Percentiles rank a stretch among this genome's conserved stretches.
Conservation (phyloP, 1,284 basidiomycete species). For the Fistulinella cinereoalba region DNA sequence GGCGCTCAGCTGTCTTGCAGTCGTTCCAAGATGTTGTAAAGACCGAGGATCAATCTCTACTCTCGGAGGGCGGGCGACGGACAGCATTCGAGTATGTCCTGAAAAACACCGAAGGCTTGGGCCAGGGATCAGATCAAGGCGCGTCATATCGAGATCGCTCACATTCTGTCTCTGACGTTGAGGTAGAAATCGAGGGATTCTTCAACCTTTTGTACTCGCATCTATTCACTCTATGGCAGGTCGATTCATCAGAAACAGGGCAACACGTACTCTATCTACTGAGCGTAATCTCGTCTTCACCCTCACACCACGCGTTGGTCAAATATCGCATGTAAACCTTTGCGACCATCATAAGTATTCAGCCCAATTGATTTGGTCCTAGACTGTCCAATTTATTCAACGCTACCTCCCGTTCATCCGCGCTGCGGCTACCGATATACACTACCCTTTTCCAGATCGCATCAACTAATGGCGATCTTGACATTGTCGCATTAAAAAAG, state of each 20-base stretch:
- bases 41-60: conserved; percentile 38
- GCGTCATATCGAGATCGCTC: conserved; percentile 19
- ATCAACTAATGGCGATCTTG: conserved; percentile 65
- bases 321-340: conserved; percentile 68
- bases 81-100: conserved; percentile 58
- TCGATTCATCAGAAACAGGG: conserved; percentile 53
- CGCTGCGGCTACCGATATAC: conserved; percentile 66
- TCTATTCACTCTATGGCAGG: conserved; percentile 55
- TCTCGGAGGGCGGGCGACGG: conserved; percentile 50
- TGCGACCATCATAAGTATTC: not conserved
- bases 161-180: conserved; percentile 6
- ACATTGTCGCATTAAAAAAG: conserved; percentile 62
- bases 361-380: conserved; percentile 9
- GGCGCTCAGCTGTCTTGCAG: conserved; percentile 59
- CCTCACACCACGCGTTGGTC: conserved; percentile 48
- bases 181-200: conserved; percentile 78
- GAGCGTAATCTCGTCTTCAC: conserved; percentile 53
- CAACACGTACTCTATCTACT: conserved; percentile 51
- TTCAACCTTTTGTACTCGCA: conserved; percentile 79
- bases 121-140: conserved; percentile 77
- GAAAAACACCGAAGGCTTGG: conserved; percentile 60
- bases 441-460: conserved; percentile 66
- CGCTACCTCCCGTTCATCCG: conserved; percentile 66
- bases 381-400: conserved; percentile 91
- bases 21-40: conserved; percentile 65